Evolutionary conservation across 2,329 filamentous ascomycete species (phyloP).

Genomic region (Talaromyces atroroseus): DNA sequence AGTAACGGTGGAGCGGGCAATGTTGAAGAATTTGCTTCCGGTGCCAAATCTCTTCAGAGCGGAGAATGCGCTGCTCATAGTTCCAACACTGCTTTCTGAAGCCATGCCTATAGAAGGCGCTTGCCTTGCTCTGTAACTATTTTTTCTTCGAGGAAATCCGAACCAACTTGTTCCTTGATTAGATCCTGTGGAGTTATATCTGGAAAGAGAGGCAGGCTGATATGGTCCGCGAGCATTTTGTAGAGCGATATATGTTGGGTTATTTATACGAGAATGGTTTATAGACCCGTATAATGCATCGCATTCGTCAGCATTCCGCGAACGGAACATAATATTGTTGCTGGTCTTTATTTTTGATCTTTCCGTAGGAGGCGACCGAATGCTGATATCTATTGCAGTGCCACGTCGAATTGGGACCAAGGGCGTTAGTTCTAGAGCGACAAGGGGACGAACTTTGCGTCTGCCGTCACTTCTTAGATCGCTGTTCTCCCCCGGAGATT

Average conservation of each 20-base stretch:
- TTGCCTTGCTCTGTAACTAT: constrained; percentile 53
- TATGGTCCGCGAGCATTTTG: constrained; percentile 61
- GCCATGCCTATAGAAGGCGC: constrained; percentile 52
- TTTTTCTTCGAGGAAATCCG: constrained; percentile 47
- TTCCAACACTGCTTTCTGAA: constrained; percentile 71
- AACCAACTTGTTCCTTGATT: constrained; percentile 39
- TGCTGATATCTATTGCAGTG: constrained; percentile 87
- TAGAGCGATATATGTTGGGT: constrained; percentile 78
- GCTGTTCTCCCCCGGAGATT: not conserved
- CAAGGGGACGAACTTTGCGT: constrained; percentile 43
- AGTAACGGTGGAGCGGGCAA: constrained; percentile 69
- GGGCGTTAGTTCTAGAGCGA: constrained; percentile 81
- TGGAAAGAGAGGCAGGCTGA: constrained; percentile 49
- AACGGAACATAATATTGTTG: constrained; percentile 87
- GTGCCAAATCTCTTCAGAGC: constrained; percentile 69
- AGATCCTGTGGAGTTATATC: constrained; percentile 42
- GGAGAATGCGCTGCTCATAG: constrained; percentile 72
- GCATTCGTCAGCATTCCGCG: constrained; percentile 69
- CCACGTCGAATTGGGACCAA: constrained; percentile 84
- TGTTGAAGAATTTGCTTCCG: constrained; percentile 71
- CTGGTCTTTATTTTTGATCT: constrained; percentile 65
- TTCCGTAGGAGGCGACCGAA: constrained; percentile 74
- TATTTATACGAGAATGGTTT: constrained; percentile 83
- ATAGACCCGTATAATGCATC: constrained; percentile 78
- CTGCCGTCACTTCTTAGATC: constrained; percentile 15